Conservation (phyloP, 192 early-diverging fungal species). For the Rhizoclosmatium sp. region DNA sequence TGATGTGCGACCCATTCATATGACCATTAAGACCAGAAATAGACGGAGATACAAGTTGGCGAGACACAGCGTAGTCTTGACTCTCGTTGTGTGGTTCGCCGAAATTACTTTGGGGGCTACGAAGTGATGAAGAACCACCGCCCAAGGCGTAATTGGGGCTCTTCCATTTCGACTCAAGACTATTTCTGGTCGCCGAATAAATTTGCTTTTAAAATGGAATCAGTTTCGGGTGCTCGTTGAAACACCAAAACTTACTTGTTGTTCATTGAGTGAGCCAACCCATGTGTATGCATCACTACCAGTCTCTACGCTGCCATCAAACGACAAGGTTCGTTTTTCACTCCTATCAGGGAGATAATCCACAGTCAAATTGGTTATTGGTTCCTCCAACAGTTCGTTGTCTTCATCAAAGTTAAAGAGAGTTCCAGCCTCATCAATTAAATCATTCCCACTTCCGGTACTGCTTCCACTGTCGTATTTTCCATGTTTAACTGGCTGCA, state of each 20-base stretch:
- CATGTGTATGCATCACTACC: slow-evolving; percentile 25
- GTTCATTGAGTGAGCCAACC: slow-evolving; percentile 25
- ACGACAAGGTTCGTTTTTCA: slow-evolving; percentile 7
- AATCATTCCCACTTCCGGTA: not conserved
- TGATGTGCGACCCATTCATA: no score
- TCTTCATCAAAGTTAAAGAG: slow-evolving; percentile 32
- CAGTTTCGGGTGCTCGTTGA: not conserved
- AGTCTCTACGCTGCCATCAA: slow-evolving; percentile 21
- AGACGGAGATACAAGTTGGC: not conserved
- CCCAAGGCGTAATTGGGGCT: not conserved
- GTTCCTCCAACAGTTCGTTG: not conserved
- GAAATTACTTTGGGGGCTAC: not conserved
- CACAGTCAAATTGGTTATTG: not conserved
- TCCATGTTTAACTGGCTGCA: not conserved
- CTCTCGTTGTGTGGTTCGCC: not conserved
- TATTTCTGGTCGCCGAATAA: not conserved
- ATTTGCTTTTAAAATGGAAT: not conserved
- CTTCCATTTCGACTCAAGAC: slow-evolving; percentile 25
- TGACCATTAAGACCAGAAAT: not conserved
- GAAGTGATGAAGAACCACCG: not conserved
- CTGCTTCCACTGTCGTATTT: not conserved
- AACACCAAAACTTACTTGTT: not conserved
- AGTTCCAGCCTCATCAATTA: slow-evolving; percentile 17
- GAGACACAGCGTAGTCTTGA: not conserved
- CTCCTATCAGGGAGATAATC: not conserved